phyloP scores from a whole-genome alignment of 768 basidiomycete species.

The Fibroporia radiculosa region DNA sequence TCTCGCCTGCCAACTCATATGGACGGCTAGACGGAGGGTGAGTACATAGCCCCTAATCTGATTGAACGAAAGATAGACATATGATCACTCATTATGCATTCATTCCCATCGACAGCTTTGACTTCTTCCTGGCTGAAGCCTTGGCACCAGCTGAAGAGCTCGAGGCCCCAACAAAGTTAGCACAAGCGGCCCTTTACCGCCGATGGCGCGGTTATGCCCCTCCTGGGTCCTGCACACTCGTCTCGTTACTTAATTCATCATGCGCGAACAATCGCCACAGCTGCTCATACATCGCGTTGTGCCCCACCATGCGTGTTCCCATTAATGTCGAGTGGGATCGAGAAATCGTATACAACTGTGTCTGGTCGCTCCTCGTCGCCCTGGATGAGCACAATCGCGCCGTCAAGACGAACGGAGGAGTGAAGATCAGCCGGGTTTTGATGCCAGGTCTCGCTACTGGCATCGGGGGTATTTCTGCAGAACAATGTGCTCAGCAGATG shows the following conservation, averaged over 20 bases:
- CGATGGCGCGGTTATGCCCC: constrained; percentile 11
- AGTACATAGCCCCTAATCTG: too few relatives aligned
- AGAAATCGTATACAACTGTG: constrained; percentile 19
- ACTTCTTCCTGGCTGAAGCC: not conserved
- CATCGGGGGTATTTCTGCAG: not conserved
- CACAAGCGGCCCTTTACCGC: constrained; percentile 7
- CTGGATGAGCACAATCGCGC: constrained; percentile 7
- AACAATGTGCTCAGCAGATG: constrained; percentile 2
- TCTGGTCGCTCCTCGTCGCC: constrained; percentile 17
- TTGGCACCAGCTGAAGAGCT: not conserved
- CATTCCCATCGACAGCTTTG: not conserved
- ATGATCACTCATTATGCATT: too few relatives aligned
- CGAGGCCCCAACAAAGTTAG: constrained; percentile 4
- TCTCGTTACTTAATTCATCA: constrained; percentile 5
- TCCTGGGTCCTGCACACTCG: constrained; percentile 11
- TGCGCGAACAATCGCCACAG: constrained; percentile 5
- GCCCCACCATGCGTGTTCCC: constrained; percentile 11
- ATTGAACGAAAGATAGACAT: too few relatives aligned
- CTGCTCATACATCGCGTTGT: constrained; percentile 8
- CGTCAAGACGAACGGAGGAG: not conserved
- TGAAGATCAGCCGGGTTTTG: constrained; percentile 2
- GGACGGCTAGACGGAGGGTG: constrained; percentile 24
- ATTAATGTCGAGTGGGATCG: constrained; percentile 11
- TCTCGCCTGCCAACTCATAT: constrained; percentile 23
- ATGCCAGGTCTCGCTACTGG: constrained; percentile 14